These are phyloP conservation scores for Skeletonema potamos DNA, from an alignment of 108 stramenopile genomes.

Conservation along the genomic window DNA sequence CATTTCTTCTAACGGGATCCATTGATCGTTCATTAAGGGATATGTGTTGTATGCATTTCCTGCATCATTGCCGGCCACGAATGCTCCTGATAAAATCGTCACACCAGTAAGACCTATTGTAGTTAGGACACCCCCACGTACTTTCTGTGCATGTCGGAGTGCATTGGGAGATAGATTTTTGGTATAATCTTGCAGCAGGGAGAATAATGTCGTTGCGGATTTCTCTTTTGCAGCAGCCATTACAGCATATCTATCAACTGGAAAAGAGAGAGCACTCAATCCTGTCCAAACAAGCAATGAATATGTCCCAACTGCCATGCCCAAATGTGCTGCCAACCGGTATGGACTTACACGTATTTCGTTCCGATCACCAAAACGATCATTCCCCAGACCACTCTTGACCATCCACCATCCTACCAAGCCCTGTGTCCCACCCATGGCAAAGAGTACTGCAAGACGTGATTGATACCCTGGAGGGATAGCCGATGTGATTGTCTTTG, in stretches of 20 bases:
- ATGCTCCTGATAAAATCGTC: conserved; percentile 93
- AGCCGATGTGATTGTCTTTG: conserved; percentile 36
- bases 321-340: conserved; percentile 93
- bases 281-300: conserved; percentile 94
- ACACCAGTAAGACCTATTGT: conserved; percentile 71
- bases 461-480: conserved; percentile 87
- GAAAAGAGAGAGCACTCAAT: conserved; percentile 72
- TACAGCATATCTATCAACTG: conserved; percentile 41
- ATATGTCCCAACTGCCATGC: conserved; percentile 95
- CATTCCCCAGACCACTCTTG: conserved; percentile 93
- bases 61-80: conserved; percentile 98
- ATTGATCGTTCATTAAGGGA: conserved; percentile 90
- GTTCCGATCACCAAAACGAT: conserved; percentile 75
- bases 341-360: conserved; percentile 97
- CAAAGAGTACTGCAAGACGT: conserved; percentile 80
- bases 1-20: conserved; percentile 85
- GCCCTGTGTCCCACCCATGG: conserved; percentile 97
- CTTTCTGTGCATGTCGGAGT: conserved; percentile 54
- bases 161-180: conserved; percentile 51
- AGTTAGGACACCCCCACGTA: conserved; percentile 55
- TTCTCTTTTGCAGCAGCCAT: neutral
- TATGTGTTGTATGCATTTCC: conserved; percentile 96
- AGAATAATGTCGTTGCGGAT: conserved; percentile 24
- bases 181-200: conserved; percentile 23
- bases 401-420: conserved; percentile 99